These are phyloP conservation scores for Leccinum arenicola DNA, from an alignment of 768 basidiomycete genomes.

Conservation along the genomic window DNA sequence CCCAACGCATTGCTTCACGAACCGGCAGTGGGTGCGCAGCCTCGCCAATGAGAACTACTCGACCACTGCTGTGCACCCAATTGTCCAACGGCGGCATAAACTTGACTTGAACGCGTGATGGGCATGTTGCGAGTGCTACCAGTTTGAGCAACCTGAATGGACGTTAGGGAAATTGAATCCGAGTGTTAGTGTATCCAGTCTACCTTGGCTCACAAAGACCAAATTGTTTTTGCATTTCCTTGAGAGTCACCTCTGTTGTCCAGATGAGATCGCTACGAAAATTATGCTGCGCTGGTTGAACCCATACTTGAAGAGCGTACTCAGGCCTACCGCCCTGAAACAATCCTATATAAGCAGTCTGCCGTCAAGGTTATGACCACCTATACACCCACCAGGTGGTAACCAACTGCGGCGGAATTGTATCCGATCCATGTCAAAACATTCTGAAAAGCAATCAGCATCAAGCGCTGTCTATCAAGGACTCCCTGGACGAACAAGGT, in stretches of 20 bases:
- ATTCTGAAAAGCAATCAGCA: slow-evolving; percentile 11
- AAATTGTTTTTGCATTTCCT: slow-evolving; percentile 30
- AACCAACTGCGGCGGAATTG: slow-evolving; percentile 21
- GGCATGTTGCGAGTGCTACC: slow-evolving; percentile 32
- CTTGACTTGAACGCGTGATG: slow-evolving; percentile 37
- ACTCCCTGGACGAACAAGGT: slow-evolving; percentile 12
- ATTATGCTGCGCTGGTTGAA: slow-evolving; percentile 25
- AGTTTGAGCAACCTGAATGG: slow-evolving; percentile 36
- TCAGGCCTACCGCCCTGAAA: slow-evolving; percentile 40
- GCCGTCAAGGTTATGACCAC: not conserved
- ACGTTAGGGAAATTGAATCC: not conserved
- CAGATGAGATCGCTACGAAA: slow-evolving; percentile 31
- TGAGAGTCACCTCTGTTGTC: slow-evolving; percentile 33
- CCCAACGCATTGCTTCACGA: slow-evolving; percentile 17
- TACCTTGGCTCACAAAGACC: slow-evolving; percentile 39
- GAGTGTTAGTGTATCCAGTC: not conserved
- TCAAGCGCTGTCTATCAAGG: not conserved
- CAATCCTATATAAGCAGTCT: not conserved
- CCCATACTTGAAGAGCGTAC: slow-evolving; percentile 29
- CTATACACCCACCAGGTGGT: slow-evolving; percentile 19
- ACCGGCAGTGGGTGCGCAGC: slow-evolving; percentile 59
- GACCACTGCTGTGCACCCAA: slow-evolving; percentile 47
- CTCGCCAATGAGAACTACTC: slow-evolving; percentile 55
- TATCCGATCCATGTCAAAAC: slow-evolving; percentile 21
- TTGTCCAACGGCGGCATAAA: slow-evolving; percentile 42